Evolutionary conservation across 164 flowering plant genomes (phyloP), one percentile per base, ranked within the genome.

Genomic region (Sextonia rubra): DNA sequence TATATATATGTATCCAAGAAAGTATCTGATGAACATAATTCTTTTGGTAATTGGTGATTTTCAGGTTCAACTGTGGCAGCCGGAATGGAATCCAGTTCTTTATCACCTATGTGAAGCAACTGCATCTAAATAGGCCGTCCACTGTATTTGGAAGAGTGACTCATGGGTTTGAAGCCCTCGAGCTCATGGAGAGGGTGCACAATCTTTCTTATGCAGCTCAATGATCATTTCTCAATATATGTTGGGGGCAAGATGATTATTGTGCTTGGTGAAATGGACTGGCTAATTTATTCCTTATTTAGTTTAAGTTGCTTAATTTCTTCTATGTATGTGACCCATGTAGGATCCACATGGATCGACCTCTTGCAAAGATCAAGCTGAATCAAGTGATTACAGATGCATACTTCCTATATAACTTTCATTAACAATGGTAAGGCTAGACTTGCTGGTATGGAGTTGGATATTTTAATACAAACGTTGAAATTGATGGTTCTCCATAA

Each of bases 121-220:
- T 97, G 22, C 98, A 93, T 86, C 85, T 93, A 18, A 95, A 95
- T 81, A 98, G 99, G 58, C 71, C 89, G 73, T 95, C 93, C 83
- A 95, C 99, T 12, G 78, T 95, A 23, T 93, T 95, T 77, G 99
- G 99, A 64, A 88, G 81, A 85, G 99, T 95, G 68, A 95, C 93
- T 79, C 98, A 95, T 79, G 99, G 99, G 3, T 93, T 95, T 82
- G 99, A 95, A 84, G 97, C 93, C 62, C 90, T 95, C 67, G 98
- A 93, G 80, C 58, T 93, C 75, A 93, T 93, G 98, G 97, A 93
- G 73, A 91, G 91, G 93, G 98, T 93, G 81, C 18, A 18, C 58
- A 9, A 20, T 17, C 47, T 9, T 23, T 27, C 49, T 47, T 47
- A 12, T 12, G 11, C 7, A 12, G 11, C n/a, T n/a, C n/a, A n/a